Evolutionary conservation across 208 protist species (phyloP).

Genomic region (Leishmania major): DNA sequence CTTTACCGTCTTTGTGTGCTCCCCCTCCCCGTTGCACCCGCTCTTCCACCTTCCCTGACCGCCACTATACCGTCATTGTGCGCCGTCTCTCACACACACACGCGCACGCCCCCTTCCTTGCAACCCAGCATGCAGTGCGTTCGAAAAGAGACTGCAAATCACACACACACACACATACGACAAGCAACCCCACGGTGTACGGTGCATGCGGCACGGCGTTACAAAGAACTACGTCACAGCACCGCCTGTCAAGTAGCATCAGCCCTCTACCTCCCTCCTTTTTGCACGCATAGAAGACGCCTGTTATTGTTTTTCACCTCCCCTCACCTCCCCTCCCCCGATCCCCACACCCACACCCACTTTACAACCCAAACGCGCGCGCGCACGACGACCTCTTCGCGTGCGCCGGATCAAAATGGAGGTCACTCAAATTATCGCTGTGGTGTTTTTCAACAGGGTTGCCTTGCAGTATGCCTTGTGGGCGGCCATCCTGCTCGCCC

Average conservation of each 20-base stretch:
- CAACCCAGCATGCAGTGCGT: neutral
- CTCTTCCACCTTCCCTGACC: neutral
- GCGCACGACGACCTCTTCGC: neutral
- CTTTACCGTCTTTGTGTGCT: neutral
- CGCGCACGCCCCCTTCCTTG: neutral
- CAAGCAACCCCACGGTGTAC: neutral
- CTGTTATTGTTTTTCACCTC: neutral
- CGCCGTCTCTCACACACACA: neutral
- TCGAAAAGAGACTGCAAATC: neutral
- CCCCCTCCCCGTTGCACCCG: neutral
- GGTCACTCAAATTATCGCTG: neutral
- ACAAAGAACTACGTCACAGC: neutral
- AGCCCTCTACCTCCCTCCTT: neutral
- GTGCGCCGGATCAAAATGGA: neutral
- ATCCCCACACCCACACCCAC: neutral
- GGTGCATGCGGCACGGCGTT: neutral
- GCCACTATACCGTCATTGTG: neutral
- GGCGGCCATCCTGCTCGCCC: constrained; percentile 44
- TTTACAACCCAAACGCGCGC: neutral
- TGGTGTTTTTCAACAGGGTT: constrained; percentile 16
- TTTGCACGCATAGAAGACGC: neutral
- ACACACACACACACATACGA: neutral
- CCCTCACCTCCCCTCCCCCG: too few relatives aligned
- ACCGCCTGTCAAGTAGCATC: neutral
- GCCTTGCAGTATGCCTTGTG: constrained; percentile 29